Percentiles rank a stretch among this genome's conserved stretches.
Conservation (phyloP, 495 filamentous ascomycete genomes). For the Penicillium malachiteum region DNA sequence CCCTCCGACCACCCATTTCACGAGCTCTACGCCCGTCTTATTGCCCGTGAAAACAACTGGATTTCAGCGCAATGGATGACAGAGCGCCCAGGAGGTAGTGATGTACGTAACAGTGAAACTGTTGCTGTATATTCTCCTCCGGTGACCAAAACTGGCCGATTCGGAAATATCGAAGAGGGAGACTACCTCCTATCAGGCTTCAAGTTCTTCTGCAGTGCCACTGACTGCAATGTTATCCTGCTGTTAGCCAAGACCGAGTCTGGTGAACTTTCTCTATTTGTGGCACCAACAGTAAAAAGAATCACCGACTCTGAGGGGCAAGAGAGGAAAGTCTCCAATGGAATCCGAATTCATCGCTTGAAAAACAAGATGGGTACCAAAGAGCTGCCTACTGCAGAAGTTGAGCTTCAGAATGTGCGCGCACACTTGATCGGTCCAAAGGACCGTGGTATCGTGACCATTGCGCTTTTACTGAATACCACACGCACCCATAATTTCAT, state of each 20-base stretch:
- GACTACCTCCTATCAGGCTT: constrained; percentile 56
- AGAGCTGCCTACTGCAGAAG: constrained; percentile 66
- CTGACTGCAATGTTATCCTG: constrained; percentile 65
- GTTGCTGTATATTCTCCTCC: constrained; percentile 40
- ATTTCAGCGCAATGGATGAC: constrained; percentile 87
- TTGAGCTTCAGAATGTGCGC: constrained; percentile 59
- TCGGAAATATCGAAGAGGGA: constrained; percentile 22
- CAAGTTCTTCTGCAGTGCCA: constrained; percentile 74
- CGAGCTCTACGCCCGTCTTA: constrained; percentile 49
- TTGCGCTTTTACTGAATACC: constrained; percentile 63
- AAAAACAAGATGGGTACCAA: constrained; percentile 72
- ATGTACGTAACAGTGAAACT: constrained; percentile 69
- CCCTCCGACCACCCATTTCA: constrained; percentile 43
- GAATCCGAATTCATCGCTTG: constrained; percentile 63
- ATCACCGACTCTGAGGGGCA: constrained; percentile 17
- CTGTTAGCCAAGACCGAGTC: constrained; percentile 59
- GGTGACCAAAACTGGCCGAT: constrained; percentile 11
- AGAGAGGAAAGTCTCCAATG: constrained; percentile 48
- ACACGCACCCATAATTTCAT: constrained; percentile 63
- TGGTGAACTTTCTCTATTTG: constrained; percentile 59
- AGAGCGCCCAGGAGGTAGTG: constrained; percentile 70
- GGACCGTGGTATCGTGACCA: constrained; percentile 60
- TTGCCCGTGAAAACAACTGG: constrained; percentile 62
- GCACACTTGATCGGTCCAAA: constrained; percentile 61
- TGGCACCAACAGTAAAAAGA: constrained; percentile 56